Evolutionary conservation across 129 eudicot species (phyloP), one percentile per base, ranked within the genome.

Genomic region (Cynara cardunculus): DNA sequence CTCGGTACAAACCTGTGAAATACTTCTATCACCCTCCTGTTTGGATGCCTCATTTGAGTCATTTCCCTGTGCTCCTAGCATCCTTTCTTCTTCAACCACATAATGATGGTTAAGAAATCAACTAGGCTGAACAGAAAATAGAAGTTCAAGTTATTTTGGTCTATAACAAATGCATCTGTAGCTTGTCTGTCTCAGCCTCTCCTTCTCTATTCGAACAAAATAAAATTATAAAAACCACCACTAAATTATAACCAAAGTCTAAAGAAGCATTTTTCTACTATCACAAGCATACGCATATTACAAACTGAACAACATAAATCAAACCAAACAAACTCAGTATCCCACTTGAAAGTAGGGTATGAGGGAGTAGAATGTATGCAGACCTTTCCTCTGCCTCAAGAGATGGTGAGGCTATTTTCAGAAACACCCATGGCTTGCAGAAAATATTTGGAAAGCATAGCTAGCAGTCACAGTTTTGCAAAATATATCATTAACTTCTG

Each of bases 1-100:
- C 71, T 68, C 34, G 16, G 59, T 44, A 30, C 67, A 21, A 70
- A 82, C 81, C 77, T n/a, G 70, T 31, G 30, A 82, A 72, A 75
- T 67, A 46, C 24, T 76, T 76, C 14, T 24, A 82, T 25, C 2
- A 25, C 32, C n/a, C 70, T 81, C 76, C 59, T 13, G 69, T 74
- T 22, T 7, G 19, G 44, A 65, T 65, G 80, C 69, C 27, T 27
- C 18, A 73, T 73, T 22, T 65, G 80, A 56, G 21, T 27, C 18
- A 73, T 73, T 22, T 79, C 72, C 26, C 25, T 14, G 16, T 69
- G 64, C 62, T 53, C 32, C 28, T 27, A 12, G 30, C 25, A 32
- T 46, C 75, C 59, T 81, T 74, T 44, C 41, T 31, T 66, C 39
- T 81, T 81, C 46, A 79, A 66, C 67, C 70, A 18, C 24, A 56